Evolutionary conservation across 2,329 filamentous ascomycete genomes (phyloP).

Genomic region (Pseudocercospora crystallina): DNA sequence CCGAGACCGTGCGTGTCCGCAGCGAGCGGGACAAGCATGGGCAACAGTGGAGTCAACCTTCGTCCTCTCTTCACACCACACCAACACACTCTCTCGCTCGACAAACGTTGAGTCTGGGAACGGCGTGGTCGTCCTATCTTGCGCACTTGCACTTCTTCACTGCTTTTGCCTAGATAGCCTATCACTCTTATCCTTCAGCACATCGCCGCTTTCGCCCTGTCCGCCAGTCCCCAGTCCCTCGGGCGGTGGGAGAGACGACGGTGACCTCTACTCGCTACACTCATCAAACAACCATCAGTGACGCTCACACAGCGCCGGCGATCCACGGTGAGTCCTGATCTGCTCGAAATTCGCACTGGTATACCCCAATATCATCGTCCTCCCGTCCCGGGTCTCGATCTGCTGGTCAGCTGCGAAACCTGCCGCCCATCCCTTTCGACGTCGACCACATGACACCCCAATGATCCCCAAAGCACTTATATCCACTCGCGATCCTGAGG

Average conservation of each 20-base stretch:
- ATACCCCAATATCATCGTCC: constrained; percentile 24
- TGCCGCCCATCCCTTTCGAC: constrained; percentile 23
- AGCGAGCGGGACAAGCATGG: no score
- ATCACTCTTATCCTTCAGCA: neutral
- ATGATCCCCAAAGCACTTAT: constrained; percentile 2
- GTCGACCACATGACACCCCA: constrained; percentile 9
- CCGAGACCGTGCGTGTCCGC: no score
- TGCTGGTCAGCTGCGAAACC: constrained; percentile 18
- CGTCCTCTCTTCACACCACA: constrained; percentile 11
- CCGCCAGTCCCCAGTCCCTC: neutral
- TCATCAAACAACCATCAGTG: constrained; percentile 29
- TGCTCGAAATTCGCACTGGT: constrained; percentile 10
- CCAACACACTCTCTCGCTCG: constrained; percentile 9
- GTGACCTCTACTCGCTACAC: constrained; percentile 22
- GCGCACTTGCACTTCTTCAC: constrained; percentile 10
- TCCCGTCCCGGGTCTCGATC: constrained; percentile 16
- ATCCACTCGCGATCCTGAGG: neutral
- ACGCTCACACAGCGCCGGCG: constrained; percentile 22
- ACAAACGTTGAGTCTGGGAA: constrained; percentile 8
- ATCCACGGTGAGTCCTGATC: constrained; percentile 28
- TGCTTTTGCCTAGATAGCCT: constrained; percentile 12
- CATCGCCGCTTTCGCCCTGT: neutral
- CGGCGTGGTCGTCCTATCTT: constrained; percentile 17
- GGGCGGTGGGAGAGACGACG: constrained; percentile 18
- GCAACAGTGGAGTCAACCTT: no score